Evolutionary conservation across 345 rosid genomes (phyloP), one percentile per base, ranked within the genome.

Genomic region (Brassica nigra): DNA sequence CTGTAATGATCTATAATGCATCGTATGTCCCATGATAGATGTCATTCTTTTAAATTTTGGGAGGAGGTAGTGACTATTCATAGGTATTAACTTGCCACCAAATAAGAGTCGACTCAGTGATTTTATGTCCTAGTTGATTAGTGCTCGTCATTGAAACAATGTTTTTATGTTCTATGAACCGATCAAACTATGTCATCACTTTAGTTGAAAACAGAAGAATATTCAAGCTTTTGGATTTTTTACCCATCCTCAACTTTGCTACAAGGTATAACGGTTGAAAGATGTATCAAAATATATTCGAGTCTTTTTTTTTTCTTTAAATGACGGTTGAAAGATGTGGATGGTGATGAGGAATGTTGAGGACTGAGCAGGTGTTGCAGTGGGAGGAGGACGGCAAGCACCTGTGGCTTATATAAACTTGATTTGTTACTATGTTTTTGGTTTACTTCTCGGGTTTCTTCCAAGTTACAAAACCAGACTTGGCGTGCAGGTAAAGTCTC

Each of bases 321-420:
- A 4, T 2, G 34, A 62, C 10, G 29, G 3, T 20, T 74, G 68
- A n/a, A 28, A 9, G 6, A 3, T 16, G 18, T 31, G 20, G 20
- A 6, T 73, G 69, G 42, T 31, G 12, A 52, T 75, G 64, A 23
- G 0, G 49, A 10, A 4, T 3, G 20, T 6, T 79, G 62, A 12
- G 47, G 64, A 28, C 8, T 47, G 72, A 42, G 81, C 85, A 92
- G 95, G 98, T 57, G 98, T 95, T 70, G 98, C 97, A 9, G 94
- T 92, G 1, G 98, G 97, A 74, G 99, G 97, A 81, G 99, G 99
- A 29, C 93, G 99, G 98, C 96, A 95, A 84, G 98, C 90, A 39
- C 57, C 85, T 73, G 98, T 93, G 64, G 99, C 99, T 71, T 93
- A 88, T 47, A 87, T 91, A 33, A 95, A 93, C 84, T 83, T 93